Percentiles rank a stretch among this genome's conserved stretches.
Evolutionary conservation across 495 filamentous ascomycete species (phyloP).

Genomic region (Delitschia confertaspora): DNA sequence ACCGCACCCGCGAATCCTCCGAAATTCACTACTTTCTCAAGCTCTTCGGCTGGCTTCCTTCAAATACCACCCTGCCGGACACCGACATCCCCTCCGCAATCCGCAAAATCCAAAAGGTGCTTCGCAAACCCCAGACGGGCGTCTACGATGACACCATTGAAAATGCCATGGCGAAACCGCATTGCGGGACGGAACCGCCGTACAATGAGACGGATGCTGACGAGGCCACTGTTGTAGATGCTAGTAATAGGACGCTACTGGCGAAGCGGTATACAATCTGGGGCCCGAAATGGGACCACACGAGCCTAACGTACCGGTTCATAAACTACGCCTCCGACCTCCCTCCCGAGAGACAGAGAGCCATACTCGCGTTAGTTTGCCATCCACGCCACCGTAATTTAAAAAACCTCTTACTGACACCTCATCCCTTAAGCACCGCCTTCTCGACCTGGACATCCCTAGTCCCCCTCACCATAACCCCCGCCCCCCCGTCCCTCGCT

Average conservation of each 20-base stretch:
- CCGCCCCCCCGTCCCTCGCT: not conserved
- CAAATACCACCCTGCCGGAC: conserved; percentile 13
- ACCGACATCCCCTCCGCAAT: conserved; percentile 13
- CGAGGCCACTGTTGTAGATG: not conserved
- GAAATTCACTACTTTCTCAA: conserved; percentile 22
- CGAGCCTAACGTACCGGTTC: conserved; percentile 17
- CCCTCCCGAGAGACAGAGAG: conserved; percentile 3
- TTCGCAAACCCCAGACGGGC: conserved; percentile 17
- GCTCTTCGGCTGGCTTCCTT: conserved; percentile 13
- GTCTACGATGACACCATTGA: conserved; percentile 20
- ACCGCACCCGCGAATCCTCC: conserved; percentile 6
- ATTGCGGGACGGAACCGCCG: conserved; percentile 9
- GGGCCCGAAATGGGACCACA: conserved; percentile 24
- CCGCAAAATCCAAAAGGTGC: conserved; percentile 15
- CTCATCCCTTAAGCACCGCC: conserved; percentile 8
- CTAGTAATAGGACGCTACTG: no score
- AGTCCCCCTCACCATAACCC: conserved; percentile 9
- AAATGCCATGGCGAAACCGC: conserved; percentile 12
- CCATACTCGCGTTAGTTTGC: conserved; percentile 10
- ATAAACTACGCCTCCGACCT: conserved; percentile 17
- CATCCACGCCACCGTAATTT: no score
- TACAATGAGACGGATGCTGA: conserved; percentile 19
- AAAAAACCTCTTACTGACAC: no score
- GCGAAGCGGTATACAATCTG: conserved; percentile 17
- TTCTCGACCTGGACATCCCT: conserved; percentile 13